Percentiles rank a stretch among this genome's conserved stretches.
These are phyloP conservation scores for Pythium sp. DNA, from an alignment of 352 stramenopile species.

Conservation along the genomic window DNA sequence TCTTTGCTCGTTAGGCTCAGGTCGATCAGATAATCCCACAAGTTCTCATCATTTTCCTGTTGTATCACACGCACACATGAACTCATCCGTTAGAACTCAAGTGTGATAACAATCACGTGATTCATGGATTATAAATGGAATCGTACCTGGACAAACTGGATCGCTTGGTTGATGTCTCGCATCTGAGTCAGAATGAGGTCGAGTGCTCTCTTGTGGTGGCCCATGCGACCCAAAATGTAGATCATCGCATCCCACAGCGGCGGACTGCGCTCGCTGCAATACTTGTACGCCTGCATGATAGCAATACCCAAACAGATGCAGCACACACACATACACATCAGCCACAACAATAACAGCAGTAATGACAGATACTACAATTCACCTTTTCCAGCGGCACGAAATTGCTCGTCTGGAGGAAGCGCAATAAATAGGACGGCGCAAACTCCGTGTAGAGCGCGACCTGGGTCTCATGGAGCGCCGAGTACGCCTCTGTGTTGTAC, in stretches of 20 bases:
- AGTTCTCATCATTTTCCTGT: conserved; percentile 58
- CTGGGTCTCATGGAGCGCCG: conserved; percentile 68
- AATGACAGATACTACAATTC: background rate
- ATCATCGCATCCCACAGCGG: conserved; percentile 86
- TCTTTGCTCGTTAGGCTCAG: conserved; percentile 72
- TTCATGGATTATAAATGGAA: background rate
- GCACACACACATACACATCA: background rate
- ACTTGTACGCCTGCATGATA: conserved; percentile 58
- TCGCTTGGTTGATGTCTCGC: conserved; percentile 76
- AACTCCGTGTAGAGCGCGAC: conserved; percentile 77
- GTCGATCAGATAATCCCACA: conserved; percentile 87
- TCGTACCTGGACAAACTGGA: conserved; percentile 73
- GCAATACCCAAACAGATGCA: background rate
- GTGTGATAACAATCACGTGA: background rate
- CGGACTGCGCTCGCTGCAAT: conserved; percentile 67
- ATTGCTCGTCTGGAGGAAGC: conserved; percentile 78
- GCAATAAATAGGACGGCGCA: conserved; percentile 53
- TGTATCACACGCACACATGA: background rate
- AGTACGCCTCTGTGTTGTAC: conserved; percentile 81
- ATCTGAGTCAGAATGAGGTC: conserved; percentile 83
- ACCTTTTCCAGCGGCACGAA: conserved; percentile 85
- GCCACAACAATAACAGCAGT: background rate
- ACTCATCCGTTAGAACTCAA: background rate
- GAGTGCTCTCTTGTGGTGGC: conserved; percentile 81
- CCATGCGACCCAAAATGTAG: conserved; percentile 84